These are phyloP conservation scores for Spathaspora sp. DNA, from an alignment of 805 yeast species.

Conservation along the genomic window DNA sequence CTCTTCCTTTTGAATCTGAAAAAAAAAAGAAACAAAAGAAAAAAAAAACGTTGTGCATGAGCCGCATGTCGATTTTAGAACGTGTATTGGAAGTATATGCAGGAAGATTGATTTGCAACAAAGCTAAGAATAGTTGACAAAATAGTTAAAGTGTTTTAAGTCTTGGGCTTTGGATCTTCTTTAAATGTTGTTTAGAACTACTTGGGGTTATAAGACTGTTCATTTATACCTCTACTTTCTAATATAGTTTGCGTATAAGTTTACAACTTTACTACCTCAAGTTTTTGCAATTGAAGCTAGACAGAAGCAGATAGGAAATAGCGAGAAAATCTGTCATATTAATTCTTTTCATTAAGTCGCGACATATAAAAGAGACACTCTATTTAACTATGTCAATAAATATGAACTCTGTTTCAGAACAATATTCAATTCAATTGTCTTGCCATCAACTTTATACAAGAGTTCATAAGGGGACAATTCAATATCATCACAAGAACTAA, in stretches of 20 bases:
- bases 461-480: conserved; percentile 12
- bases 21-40: background rate
- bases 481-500: conserved; percentile 8
- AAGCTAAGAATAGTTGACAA: too few species aligned
- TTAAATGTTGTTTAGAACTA: too few species aligned
- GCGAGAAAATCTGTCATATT: too few species aligned
- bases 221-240: too few species aligned
- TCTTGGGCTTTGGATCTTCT: too few species aligned
- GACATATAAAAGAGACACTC: background rate
- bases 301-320: too few species aligned
- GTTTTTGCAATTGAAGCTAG: too few species aligned
- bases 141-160: too few species aligned
- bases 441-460: conserved; percentile 12
- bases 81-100: background rate
- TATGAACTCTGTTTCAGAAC: conserved; percentile 12
- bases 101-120: background rate
- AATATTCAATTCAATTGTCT: conserved; percentile 12
- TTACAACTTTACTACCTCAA: too few species aligned
- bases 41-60: background rate
- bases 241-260: too few species aligned
- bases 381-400: background rate
- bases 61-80: background rate
- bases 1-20: background rate
- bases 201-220: too few species aligned
- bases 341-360: too few species aligned